A percentile compares a stretch with the other conserved stretches of the same genome.
phyloP scores from a whole-genome alignment of 371 early-diverging fungal species.

The Syncephalastrum monosporum region DNA sequence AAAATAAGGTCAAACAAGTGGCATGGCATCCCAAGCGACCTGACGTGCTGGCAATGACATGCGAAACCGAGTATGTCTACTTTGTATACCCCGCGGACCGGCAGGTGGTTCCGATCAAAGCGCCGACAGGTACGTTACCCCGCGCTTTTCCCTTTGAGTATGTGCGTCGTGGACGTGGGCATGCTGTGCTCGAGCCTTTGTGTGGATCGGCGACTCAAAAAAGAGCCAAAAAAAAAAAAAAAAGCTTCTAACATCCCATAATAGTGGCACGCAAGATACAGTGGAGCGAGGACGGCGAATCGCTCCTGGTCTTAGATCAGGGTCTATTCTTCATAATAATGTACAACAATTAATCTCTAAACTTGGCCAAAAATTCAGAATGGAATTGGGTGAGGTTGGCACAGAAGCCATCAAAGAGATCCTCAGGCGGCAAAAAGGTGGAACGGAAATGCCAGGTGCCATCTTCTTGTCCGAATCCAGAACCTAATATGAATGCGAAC shows the following conservation, averaged over 20 bases:
- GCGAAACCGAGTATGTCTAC: constrained; percentile 51
- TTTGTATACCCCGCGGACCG: constrained; percentile 24
- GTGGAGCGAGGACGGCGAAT: constrained; percentile 40
- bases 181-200: constrained; percentile 7
- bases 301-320: constrained; percentile 36
- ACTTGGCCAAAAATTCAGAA: constrained; percentile 62
- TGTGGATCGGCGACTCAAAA: constrained; percentile 28
- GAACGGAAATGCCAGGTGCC: constrained; percentile 95
- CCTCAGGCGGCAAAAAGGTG: constrained; percentile 94
- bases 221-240: constrained; percentile 1
- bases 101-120: constrained; percentile 10
- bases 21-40: constrained; percentile 62
- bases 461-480: constrained; percentile 90
- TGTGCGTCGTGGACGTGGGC: constrained; percentile 6
- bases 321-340: constrained; percentile 34
- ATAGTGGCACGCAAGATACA: constrained; percentile 22
- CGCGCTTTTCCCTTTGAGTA: constrained; percentile 2
- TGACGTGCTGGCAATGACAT: constrained; percentile 44
- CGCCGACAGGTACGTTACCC: constrained; percentile 7
- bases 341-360: constrained; percentile 3
- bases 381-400: constrained; percentile 76
- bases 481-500: constrained; percentile 28
- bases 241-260: not conserved
- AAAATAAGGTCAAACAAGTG: constrained; percentile 40
- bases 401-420: constrained; percentile 89